phyloP scores from a whole-genome alignment of 2,329 filamentous ascomycete genomes.

The Gaeumannomyces sp. region DNA sequence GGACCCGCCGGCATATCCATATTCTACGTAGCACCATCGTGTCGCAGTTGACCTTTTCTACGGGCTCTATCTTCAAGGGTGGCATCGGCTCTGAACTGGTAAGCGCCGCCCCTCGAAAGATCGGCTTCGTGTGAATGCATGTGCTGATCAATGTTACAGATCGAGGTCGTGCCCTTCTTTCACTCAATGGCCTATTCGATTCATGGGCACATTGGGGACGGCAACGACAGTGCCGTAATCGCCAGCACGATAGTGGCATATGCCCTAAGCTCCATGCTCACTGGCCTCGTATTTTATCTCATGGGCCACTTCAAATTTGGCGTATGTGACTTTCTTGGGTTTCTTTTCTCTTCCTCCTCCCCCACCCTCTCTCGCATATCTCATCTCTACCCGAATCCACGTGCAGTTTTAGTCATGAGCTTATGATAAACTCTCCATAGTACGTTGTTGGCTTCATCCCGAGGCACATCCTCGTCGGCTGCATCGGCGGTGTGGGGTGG shows the following conservation, averaged over 20 bases:
- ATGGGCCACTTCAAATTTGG: slow-evolving; percentile 85
- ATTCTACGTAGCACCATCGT: slow-evolving; percentile 98
- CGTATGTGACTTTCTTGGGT: not conserved
- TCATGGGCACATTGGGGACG: slow-evolving; percentile 67
- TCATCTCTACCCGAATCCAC: not conserved
- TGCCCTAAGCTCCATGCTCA: slow-evolving; percentile 83
- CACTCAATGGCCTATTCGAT: slow-evolving; percentile 97
- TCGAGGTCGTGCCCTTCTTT: slow-evolving; percentile 97
- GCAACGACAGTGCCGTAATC: slow-evolving; percentile 78
- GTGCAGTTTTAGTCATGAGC: not conserved
- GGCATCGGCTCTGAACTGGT: slow-evolving; percentile 92
- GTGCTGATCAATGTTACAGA: slow-evolving; percentile 38
- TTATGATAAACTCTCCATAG: not conserved
- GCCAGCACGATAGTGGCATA: slow-evolving; percentile 93
- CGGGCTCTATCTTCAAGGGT: slow-evolving; percentile 80
- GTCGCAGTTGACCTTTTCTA: slow-evolving; percentile 83
- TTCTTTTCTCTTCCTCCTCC: too few relatives aligned
- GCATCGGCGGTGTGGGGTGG: slow-evolving; percentile 94
- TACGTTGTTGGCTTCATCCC: slow-evolving; percentile 97
- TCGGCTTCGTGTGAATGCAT: too few relatives aligned
- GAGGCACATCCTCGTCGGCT: slow-evolving; percentile 90
- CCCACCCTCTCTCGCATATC: not conserved
- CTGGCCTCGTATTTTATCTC: slow-evolving; percentile 82
- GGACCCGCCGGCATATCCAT: slow-evolving; percentile 95
- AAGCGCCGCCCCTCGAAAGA: slow-evolving; percentile 23